Evolutionary conservation across 129 eudicot genomes (phyloP).

Genomic region (Dittrichia graveolens): DNA sequence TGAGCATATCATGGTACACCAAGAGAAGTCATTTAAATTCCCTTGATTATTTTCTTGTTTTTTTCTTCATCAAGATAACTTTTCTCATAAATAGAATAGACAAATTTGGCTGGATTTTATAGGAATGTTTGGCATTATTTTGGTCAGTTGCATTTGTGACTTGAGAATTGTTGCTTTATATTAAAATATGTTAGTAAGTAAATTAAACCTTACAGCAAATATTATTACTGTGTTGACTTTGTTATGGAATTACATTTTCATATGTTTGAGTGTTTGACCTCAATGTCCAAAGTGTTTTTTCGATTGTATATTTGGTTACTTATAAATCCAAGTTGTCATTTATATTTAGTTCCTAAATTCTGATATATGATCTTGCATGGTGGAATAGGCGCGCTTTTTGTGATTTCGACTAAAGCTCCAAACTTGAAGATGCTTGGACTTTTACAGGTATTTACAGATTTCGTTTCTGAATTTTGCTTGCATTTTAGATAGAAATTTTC

Average conservation of each 20-base stretch:
- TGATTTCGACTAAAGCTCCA: constrained; percentile 71
- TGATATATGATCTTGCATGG: constrained; percentile 21
- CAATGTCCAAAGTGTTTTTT: not conserved
- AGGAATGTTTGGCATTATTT: not conserved
- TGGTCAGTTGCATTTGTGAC: not conserved
- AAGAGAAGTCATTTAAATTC: no score
- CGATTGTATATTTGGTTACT: not conserved
- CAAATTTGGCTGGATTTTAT: not conserved
- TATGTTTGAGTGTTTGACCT: constrained; percentile 2
- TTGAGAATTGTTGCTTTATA: not conserved
- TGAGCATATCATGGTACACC: no score
- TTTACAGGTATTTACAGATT: constrained; percentile 56
- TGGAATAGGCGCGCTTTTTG: constrained; percentile 86
- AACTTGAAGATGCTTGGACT: constrained; percentile 97
- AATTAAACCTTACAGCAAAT: not conserved
- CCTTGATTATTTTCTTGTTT: not conserved
- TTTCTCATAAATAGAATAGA: not conserved
- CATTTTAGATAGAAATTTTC: not conserved
- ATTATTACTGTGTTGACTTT: not conserved
- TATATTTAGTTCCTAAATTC: constrained; percentile 13
- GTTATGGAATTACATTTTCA: not conserved
- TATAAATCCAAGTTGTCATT: constrained; percentile 7
- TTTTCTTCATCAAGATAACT: not conserved
- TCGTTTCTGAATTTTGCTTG: constrained; percentile 19
- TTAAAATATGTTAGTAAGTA: not conserved